Evolutionary conservation across 371 early-diverging fungal species (phyloP).

Genomic region (Phascolomyces articulosus): DNA sequence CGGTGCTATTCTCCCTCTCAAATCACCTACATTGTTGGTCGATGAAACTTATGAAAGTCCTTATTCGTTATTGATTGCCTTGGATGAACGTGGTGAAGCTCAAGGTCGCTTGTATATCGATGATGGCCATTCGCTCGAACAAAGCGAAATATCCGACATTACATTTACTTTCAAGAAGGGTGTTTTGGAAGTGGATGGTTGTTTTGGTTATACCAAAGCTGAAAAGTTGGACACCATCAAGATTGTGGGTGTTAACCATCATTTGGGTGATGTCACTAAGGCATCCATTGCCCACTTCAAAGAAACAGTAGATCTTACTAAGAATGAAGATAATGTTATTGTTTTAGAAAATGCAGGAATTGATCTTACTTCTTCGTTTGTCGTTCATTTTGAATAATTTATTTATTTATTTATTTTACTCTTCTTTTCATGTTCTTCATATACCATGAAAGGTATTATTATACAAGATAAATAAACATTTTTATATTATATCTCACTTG

Average conservation of each 20-base stretch:
- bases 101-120: conserved; percentile 61
- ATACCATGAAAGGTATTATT: no score
- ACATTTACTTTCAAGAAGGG: conserved; percentile 27
- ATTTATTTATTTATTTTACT: no score
- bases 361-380: conserved; percentile 1
- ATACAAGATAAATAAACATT: no score
- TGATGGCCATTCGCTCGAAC: conserved; percentile 60
- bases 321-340: not conserved
- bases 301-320: not conserved
- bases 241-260: conserved; percentile 15
- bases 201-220: conserved; percentile 30
- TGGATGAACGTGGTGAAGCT: conserved; percentile 44
- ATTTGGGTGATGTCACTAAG: no score
- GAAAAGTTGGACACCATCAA: conserved; percentile 25
- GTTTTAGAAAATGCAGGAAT: conserved; percentile 3
- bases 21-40: conserved; percentile 50
- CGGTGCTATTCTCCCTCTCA: conserved; percentile 51
- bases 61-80: conserved; percentile 52
- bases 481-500: no score
- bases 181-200: conserved; percentile 27
- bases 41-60: conserved; percentile 43
- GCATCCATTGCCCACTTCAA: not conserved
- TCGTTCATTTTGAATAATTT: not conserved
- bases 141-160: conserved; percentile 28
- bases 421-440: no score